Conservation (phyloP, 83 land plant species). For the Diphasiastrum complanatum region DNA sequence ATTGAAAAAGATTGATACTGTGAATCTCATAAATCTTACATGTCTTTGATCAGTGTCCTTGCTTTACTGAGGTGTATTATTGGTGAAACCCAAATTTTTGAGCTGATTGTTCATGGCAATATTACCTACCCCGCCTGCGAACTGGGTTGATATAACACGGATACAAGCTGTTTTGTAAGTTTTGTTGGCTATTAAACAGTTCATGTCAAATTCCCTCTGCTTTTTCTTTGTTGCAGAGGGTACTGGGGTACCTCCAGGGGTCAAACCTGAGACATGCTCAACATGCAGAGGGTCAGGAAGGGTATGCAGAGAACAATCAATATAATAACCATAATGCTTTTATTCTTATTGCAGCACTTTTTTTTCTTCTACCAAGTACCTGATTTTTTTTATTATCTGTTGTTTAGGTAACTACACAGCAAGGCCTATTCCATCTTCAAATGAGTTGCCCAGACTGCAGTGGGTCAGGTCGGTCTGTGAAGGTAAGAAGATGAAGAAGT, state of each 20-base stretch:
- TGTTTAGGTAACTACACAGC: no score
- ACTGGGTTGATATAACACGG: background rate
- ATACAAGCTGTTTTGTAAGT: no score
- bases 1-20: no score
- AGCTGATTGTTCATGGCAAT: no score
- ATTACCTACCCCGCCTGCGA: background rate
- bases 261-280: background rate
- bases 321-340: no score
- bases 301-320: background rate
- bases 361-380: no score
- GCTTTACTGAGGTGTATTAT: background rate
- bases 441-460: background rate
- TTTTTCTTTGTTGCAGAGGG: slow-evolving; percentile 6
- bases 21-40: no score
- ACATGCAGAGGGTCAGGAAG: slow-evolving; percentile 12
- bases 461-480: background rate
- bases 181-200: background rate
- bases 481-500: background rate
- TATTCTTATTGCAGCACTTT: no score
- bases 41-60: background rate
- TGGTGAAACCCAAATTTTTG: background rate
- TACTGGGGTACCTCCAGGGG: slow-evolving; percentile 14
- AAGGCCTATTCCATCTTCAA: background rate
- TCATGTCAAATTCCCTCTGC: background rate
- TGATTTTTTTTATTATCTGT: no score